A percentile compares a stretch with the other conserved stretches of the same genome.
Conservation (phyloP, 176 grass and related monocot genomes). For the Thinopyrum elongatum region DNA sequence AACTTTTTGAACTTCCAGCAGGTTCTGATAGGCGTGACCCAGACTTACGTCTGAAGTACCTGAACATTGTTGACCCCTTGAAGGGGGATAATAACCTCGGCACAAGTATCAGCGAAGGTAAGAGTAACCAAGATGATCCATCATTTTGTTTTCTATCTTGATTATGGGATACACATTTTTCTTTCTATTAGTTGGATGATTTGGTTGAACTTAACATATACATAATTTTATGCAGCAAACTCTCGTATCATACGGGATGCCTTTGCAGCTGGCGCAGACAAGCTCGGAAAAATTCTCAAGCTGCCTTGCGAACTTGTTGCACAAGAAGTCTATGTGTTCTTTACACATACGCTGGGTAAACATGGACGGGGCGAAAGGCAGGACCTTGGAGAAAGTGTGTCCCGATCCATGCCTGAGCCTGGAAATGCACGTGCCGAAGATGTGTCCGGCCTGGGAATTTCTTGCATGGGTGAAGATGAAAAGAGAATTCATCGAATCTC, state of each 20-base stretch:
- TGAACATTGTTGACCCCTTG: conserved; percentile 89
- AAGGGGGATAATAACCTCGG: conserved; percentile 78
- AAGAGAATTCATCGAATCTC: conserved; percentile 8
- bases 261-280: conserved; percentile 57
- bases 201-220: background rate
- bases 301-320: conserved; percentile 39
- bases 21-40: background rate
- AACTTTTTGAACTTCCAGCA: conserved; percentile 37
- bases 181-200: background rate
- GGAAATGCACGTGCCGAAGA: background rate
- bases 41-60: conserved; percentile 40
- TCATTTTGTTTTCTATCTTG: conserved; percentile 19
- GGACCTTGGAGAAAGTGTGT: conserved; percentile 19
- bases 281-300: conserved; percentile 65
- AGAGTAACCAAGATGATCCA: background rate
- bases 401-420: conserved; percentile 3
- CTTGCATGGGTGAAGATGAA: conserved; percentile 19
- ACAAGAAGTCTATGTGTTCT: conserved; percentile 44
- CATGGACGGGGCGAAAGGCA: conserved; percentile 43
- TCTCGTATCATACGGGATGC: conserved; percentile 62
- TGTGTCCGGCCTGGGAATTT: background rate
- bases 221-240: conserved; percentile 42
- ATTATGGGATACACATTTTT: background rate
- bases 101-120: conserved; percentile 71
- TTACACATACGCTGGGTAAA: conserved; percentile 48